These are phyloP conservation scores for Plasmodium gonderi DNA, from an alignment of 169 alveolate species.

Conservation along the genomic window DNA sequence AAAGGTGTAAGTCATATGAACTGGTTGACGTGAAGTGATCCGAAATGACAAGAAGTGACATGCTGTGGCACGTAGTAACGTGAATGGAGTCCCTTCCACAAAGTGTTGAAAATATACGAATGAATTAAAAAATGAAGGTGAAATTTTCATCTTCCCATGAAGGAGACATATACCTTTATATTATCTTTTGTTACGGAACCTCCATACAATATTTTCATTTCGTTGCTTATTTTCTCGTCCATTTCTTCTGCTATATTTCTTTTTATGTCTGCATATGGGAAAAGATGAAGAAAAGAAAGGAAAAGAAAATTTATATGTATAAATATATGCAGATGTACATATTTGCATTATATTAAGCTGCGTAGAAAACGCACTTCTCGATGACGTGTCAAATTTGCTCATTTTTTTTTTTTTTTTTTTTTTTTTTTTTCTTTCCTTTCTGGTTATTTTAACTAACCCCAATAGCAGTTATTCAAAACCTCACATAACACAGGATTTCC, in stretches of 20 bases:
- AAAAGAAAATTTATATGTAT: not conserved
- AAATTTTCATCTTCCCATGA: too few species aligned
- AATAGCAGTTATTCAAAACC: slow-evolving; percentile 20
- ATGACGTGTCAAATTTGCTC: not conserved
- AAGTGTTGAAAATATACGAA: too few species aligned
- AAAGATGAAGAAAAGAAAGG: not conserved
- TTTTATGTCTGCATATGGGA: slow-evolving; percentile 12
- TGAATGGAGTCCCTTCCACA: too few species aligned
- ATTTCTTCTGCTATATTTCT: slow-evolving; percentile 30
- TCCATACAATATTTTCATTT: slow-evolving; percentile 28
- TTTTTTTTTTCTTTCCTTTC: not conserved
- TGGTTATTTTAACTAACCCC: slow-evolving; percentile 6
- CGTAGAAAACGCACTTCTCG: not conserved
- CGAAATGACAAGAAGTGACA: too few species aligned
- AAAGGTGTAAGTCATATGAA: not conserved
- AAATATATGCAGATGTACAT: not conserved
- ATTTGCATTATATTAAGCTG: not conserved
- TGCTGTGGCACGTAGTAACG: not conserved
- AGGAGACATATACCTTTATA: slow-evolving; percentile 14
- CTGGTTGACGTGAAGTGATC: too few species aligned
- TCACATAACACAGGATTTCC: slow-evolving; percentile 20
- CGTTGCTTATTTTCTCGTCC: slow-evolving; percentile 24
- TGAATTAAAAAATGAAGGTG: too few species aligned
- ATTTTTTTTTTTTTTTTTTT: not conserved
- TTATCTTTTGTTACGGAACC: slow-evolving; percentile 45